Evolutionary conservation across 805 yeast species (phyloP).

Genomic region (Martiniozyma abietophila): DNA sequence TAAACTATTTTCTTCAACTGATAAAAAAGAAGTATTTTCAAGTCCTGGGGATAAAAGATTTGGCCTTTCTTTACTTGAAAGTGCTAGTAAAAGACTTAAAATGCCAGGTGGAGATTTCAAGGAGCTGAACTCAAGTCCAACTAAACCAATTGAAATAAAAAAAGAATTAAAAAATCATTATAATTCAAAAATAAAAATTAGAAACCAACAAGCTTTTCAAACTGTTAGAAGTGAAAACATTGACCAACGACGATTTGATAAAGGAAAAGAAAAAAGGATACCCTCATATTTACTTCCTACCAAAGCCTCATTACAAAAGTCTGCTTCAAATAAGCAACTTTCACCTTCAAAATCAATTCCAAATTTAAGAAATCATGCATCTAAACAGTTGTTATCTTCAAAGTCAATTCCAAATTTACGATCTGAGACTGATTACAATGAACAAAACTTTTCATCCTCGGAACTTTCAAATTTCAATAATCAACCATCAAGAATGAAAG

Average conservation of each 20-base stretch:
- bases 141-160: conserved; percentile 20
- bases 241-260: conserved; percentile 6
- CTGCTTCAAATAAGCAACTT: conserved; percentile 5
- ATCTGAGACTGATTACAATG: background rate
- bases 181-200: background rate
- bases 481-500: conserved; percentile 2
- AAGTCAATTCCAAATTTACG: background rate
- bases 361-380: background rate
- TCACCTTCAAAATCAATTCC: conserved; percentile 9
- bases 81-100: conserved; percentile 25
- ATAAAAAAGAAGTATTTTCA: conserved; percentile 1
- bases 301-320: conserved; percentile 14
- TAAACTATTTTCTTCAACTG: background rate
- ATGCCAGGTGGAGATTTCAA: conserved; percentile 18
- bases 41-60: conserved; percentile 23
- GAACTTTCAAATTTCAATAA: conserved; percentile 1
- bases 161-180: conserved; percentile 18
- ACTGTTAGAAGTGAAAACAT: background rate
- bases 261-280: conserved; percentile 7
- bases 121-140: conserved; percentile 25
- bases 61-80: conserved; percentile 16
- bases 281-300: conserved; percentile 19
- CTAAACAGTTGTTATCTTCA: background rate
- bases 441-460: background rate
- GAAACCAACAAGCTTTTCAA: too few species aligned